These are phyloP conservation scores for Verbascum thapsus DNA, from an alignment of 257 asterid genomes.

Conservation along the genomic window DNA sequence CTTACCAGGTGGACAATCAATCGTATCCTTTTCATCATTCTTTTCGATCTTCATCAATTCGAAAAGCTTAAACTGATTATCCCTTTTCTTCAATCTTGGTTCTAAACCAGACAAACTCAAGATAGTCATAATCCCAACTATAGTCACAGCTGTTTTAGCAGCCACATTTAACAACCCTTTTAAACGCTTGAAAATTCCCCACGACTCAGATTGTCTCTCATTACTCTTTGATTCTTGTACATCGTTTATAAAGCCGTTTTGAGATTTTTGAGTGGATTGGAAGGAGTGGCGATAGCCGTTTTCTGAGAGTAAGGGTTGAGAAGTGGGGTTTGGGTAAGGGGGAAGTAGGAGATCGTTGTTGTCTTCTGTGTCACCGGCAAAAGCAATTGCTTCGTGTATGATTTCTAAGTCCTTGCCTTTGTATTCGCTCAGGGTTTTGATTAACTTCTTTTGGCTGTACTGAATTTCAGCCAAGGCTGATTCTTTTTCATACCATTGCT, in stretches of 20 bases:
- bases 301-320: constrained; percentile 38
- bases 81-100: constrained; percentile 49
- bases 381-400: constrained; percentile 60
- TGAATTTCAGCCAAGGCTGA: constrained; percentile 54
- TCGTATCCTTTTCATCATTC: constrained; percentile 17
- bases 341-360: constrained; percentile 64
- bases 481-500: constrained; percentile 65
- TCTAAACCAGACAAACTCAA: constrained; percentile 65
- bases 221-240: too few relatives aligned
- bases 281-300: constrained; percentile 36
- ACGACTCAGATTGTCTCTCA: too few relatives aligned
- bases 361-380: constrained; percentile 62
- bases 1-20: constrained; percentile 55
- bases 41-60: constrained; percentile 36
- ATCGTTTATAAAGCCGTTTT: constrained; percentile 32
- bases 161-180: constrained; percentile 40
- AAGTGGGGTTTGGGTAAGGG: constrained; percentile 59
- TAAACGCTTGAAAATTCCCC: too few relatives aligned
- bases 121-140: constrained; percentile 52
- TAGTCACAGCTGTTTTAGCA: constrained; percentile 50
- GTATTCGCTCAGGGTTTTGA: constrained; percentile 58
- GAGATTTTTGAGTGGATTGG: constrained; percentile 35
- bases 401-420: constrained; percentile 60
- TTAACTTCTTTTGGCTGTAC: constrained; percentile 52
- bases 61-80: constrained; percentile 33